phyloP scores from a whole-genome alignment of 2,329 filamentous ascomycete genomes.

The Alternaria gaisen region DNA sequence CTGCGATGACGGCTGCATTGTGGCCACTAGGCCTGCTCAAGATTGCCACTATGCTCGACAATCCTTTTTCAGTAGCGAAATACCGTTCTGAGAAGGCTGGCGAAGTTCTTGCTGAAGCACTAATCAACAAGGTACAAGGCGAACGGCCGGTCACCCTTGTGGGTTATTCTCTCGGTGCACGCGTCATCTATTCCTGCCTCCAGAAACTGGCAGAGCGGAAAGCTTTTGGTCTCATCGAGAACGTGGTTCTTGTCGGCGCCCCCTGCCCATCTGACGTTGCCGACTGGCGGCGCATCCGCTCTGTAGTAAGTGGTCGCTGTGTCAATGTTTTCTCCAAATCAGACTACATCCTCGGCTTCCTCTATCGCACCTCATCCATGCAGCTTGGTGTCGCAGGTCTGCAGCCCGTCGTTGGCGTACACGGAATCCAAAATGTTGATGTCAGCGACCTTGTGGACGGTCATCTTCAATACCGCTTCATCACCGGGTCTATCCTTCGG shows the following conservation, averaged over 20 bases:
- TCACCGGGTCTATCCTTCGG: conserved; percentile 61
- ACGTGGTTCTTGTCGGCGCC: conserved; percentile 82
- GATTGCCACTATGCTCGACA: conserved; percentile 71
- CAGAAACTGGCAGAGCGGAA: conserved; percentile 77
- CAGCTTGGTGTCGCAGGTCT: conserved; percentile 86
- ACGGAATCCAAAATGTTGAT: conserved; percentile 69
- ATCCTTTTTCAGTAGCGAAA: conserved; percentile 81
- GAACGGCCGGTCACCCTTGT: conserved; percentile 82
- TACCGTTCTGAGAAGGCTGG: conserved; percentile 83
- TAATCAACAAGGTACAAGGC: conserved; percentile 83
- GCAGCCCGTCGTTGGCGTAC: conserved; percentile 73
- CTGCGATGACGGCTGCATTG: conserved; percentile 56
- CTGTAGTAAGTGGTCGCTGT: conserved; percentile 80
- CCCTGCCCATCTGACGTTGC: conserved; percentile 75
- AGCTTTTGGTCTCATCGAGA: conserved; percentile 85
- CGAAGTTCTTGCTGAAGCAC: conserved; percentile 78
- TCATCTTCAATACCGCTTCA: conserved; percentile 60
- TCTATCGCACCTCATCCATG: conserved; percentile 85
- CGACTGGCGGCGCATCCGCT: conserved; percentile 80
- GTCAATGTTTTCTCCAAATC: conserved; percentile 90
- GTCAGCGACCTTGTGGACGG: conserved; percentile 61
- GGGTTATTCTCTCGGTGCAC: conserved; percentile 82
- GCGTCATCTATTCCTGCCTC: conserved; percentile 84
- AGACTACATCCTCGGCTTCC: conserved; percentile 85
- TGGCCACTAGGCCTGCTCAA: conserved; percentile 60